Evolutionary conservation across 164 flowering plant species (phyloP).

Genomic region (Dillenia suffruticosa): DNA sequence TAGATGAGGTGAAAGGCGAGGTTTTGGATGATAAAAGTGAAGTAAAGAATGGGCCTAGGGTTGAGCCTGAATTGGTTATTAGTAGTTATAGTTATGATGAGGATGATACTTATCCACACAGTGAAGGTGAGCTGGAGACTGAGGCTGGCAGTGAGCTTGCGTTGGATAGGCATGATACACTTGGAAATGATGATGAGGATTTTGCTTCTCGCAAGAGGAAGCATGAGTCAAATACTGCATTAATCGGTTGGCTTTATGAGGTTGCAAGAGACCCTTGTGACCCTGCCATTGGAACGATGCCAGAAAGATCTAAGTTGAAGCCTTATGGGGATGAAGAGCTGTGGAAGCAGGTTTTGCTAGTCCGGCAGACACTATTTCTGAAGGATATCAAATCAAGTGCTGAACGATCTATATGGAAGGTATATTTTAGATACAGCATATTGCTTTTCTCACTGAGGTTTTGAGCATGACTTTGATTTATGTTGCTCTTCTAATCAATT

Average conservation of each 20-base stretch:
- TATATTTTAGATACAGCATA: constrained; percentile 5
- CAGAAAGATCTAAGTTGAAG: constrained; percentile 45
- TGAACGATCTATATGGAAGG: constrained; percentile 36
- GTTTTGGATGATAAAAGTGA: neutral
- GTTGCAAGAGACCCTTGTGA: constrained; percentile 59
- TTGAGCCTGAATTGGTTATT: neutral
- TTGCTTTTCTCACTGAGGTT: no score
- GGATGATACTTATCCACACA: no score
- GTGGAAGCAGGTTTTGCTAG: constrained; percentile 52
- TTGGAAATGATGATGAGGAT: constrained; percentile 18
- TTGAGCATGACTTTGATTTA: no score
- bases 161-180: constrained; percentile 4
- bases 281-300: constrained; percentile 29
- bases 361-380: constrained; percentile 37
- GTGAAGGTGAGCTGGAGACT: neutral
- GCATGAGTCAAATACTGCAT: constrained; percentile 22
- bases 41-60: neutral
- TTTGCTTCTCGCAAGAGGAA: constrained; percentile 43
- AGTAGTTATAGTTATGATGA: neutral
- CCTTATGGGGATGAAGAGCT: constrained; percentile 24
- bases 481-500: no score
- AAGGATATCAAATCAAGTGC: constrained; percentile 20
- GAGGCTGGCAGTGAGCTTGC: constrained; percentile 3
- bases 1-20: no score
- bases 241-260: constrained; percentile 55